Evolutionary conservation across 345 rosid genomes (phyloP).

Genomic region (Kernera saxatilis): DNA sequence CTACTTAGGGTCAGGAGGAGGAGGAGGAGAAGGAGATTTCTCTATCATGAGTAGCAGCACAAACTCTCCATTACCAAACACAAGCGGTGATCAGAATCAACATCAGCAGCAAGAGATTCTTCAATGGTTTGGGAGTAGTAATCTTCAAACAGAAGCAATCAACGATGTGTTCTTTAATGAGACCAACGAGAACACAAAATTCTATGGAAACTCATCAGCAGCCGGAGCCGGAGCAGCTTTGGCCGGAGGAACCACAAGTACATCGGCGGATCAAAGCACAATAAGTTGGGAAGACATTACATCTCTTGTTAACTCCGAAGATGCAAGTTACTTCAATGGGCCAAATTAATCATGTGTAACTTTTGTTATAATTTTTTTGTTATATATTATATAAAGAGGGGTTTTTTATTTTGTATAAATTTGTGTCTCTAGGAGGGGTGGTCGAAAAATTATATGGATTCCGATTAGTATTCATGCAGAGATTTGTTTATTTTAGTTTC

Average conservation of each 20-base stretch:
- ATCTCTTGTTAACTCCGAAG: constrained; percentile 42
- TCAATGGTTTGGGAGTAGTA: constrained; percentile 36
- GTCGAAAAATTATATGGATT: neutral
- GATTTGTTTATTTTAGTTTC: constrained; percentile 27
- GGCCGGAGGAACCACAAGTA: constrained; percentile 35
- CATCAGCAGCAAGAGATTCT: constrained; percentile 25
- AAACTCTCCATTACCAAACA: constrained; percentile 34
- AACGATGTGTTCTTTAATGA: constrained; percentile 26
- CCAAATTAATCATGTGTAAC: constrained; percentile 19
- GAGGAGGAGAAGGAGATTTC: constrained; percentile 22
- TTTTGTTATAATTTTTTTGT: constrained; percentile 26
- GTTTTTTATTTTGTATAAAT: constrained; percentile 16
- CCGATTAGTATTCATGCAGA: constrained; percentile 28
- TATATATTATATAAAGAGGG: neutral
- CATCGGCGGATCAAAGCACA: constrained; percentile 48
- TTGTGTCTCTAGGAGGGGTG: neutral
- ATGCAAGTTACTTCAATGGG: constrained; percentile 42
- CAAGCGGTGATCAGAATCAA: constrained; percentile 12
- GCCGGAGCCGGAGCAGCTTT: constrained; percentile 19
- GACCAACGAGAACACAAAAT: constrained; percentile 15
- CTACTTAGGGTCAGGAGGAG: constrained; percentile 24
- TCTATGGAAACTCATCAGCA: constrained; percentile 17
- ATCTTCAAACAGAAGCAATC: constrained; percentile 25
- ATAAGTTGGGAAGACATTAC: constrained; percentile 52
- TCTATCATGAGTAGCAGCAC: constrained; percentile 28